Base-by-base conservation (phyloP, 495 filamentous ascomycete genomes). In the Hypoxylon lienhwacheense region DNA sequence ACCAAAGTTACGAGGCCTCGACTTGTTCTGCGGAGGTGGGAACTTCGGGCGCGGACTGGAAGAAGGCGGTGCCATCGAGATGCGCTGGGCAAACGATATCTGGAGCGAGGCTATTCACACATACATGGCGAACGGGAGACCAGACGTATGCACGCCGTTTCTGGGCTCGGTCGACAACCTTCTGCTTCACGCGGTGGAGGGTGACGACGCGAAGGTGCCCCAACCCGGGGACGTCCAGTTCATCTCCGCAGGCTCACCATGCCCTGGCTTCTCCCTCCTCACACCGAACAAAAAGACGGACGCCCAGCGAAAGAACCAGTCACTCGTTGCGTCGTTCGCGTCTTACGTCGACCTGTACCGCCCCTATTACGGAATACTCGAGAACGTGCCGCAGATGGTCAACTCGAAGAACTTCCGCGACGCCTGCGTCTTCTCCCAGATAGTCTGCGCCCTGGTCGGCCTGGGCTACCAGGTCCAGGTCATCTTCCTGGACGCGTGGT, bases 21-120 rank as follows among this genome's bases (percentile, higher is more conserved):
- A 86, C 52, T 68, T 91, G 14, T 91, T 85, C 61, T 88, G 84
- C 49, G 88, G 88, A 6, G 82, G 85, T 32, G 88, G 88, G 0
- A 88, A 83, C 57, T 81, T 90, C 52, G 88, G 84, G 2, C 74
- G 87, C 21, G 88, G 88, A 1, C 69, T 91, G 0, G 88, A 91
- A 61, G 87, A 90, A 39, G 81, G 80, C 2, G 84, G 83, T 5
- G 84, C 71, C 2, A 73, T 89, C 8, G 62, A 81, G 11, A 83
- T 83, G 69, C 65, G 74, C 15, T 85, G 77, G 77, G 80, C 81
- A 20, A 80, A 89, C 15, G 88, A 91, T 60, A 79, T 81, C 31
- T 80, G 73, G 61, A 68, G 66, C 3, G 61, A 72, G 19, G 84
- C 88, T 1, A 79, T 90, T 1, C 82, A 88, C 47, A 84, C 83